Evolutionary conservation across 2,329 filamentous ascomycete genomes (phyloP).

Genomic region (Incumbomyces lentus): DNA sequence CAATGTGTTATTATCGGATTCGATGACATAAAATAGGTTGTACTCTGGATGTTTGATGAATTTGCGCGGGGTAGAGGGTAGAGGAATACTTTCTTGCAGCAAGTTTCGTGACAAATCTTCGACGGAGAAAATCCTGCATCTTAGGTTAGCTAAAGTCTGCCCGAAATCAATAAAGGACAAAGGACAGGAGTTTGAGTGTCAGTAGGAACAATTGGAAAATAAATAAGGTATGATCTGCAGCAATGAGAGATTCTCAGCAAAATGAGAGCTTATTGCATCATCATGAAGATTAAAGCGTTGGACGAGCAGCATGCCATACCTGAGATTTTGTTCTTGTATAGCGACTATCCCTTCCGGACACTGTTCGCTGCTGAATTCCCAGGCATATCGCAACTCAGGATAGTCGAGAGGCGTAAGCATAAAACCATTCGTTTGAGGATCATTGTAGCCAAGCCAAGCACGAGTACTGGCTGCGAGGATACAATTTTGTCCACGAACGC

Average conservation of each 20-base stretch:
- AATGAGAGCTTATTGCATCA: constrained; percentile 48
- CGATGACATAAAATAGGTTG: constrained; percentile 85
- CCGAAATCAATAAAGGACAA: neutral
- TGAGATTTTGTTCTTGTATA: constrained; percentile 76
- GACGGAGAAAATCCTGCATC: constrained; percentile 69
- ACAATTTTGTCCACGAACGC: constrained; percentile 71
- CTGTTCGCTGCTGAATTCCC: constrained; percentile 93
- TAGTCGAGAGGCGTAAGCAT: constrained; percentile 89
- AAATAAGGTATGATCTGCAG: constrained; percentile 39
- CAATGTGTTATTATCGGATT: constrained; percentile 85
- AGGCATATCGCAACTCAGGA: constrained; percentile 78
- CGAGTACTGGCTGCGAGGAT: constrained; percentile 84
- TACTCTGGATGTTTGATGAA: constrained; percentile 81
- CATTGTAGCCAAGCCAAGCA: constrained; percentile 92
- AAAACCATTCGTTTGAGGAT: constrained; percentile 75
- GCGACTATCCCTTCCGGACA: constrained; percentile 90
- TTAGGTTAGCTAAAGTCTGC: constrained; percentile 7
- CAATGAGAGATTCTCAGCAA: constrained; percentile 26
- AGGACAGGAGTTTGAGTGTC: constrained; percentile 39
- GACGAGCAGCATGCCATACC: constrained; percentile 47
- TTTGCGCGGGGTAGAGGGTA: constrained; percentile 82
- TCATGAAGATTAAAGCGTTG: constrained; percentile 37
- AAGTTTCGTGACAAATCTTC: constrained; percentile 78
- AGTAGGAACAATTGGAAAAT: constrained; percentile 98
- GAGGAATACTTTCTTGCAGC: constrained; percentile 72